Evolutionary conservation across 139 green algal genomes (phyloP), one percentile per base, ranked within the genome.

Genomic region (Nannochloris sp.): DNA sequence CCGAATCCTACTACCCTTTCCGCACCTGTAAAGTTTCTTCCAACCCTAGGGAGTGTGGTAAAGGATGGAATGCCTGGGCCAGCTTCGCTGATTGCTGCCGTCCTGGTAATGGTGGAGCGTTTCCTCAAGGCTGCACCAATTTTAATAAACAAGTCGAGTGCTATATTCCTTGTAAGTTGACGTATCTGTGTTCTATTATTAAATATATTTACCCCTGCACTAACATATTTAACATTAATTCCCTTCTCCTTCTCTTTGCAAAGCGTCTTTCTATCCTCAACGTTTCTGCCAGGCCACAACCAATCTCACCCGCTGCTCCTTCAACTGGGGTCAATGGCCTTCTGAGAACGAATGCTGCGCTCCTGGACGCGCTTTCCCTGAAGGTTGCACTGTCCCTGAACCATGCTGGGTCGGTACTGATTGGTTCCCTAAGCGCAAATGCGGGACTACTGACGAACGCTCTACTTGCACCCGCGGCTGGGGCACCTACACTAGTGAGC

Each of bases 251-350:
- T n/a, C n/a, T n/a, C n/a, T n/a, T n/a, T n/a, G n/a, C n/a, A n/a
- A n/a, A n/a, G n/a, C n/a, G n/a, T n/a, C n/a, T 1, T 70, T 60
- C 47, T 25, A 63, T 31, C 64, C 64, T 34, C 32, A 19, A 12
- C 33, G 59, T 31, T 44, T 53, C 2, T 70, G 64, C 64, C 8
- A 53, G 33, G 15, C n/a, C 4, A 70, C 34, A 7, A 33, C 24
- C 25, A 64, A 75, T 27, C 14, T 67, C 5, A 45, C 27, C 7
- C 13, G 31, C 3, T 75, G 68, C 35, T 36, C 25, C 29, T 31
- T 39, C 37, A 66, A 69, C 36, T 74, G 67, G 65, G 67, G 67
- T 33, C 60, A 53, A 12, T 75, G 47, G 47, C 10, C 3, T 1
- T 58, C 31, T 19, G 30, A 60, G 46, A 45, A 53, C 6, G 48